Conservation (phyloP, 2,329 filamentous ascomycete species). For the Colletotrichum truncatum region DNA sequence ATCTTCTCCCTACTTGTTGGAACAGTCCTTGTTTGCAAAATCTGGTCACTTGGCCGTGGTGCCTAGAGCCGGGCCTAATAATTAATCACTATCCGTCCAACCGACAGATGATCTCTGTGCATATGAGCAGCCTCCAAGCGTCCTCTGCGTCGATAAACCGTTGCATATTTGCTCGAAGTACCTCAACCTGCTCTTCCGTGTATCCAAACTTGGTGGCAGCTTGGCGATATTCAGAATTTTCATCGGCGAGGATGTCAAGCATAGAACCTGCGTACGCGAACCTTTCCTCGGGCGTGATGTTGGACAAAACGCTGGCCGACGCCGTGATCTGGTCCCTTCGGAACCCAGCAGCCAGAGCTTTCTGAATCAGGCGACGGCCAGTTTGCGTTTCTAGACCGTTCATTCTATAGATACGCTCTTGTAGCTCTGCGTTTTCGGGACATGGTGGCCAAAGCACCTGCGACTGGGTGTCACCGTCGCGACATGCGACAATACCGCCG, state of each 20-base stretch:
- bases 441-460: slow-evolving; percentile 27
- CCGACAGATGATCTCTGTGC: slow-evolving; percentile 21
- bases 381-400: slow-evolving; percentile 24
- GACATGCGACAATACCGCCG: slow-evolving; percentile 20
- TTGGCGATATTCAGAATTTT: slow-evolving; percentile 9
- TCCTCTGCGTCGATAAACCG: slow-evolving; percentile 6
- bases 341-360: slow-evolving; percentile 11
- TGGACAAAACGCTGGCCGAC: slow-evolving; percentile 15
- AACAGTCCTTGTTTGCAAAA: neutral
- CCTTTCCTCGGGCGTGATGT: slow-evolving; percentile 15
- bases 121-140: slow-evolving; percentile 10
- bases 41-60: neutral
- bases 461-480: slow-evolving; percentile 23
- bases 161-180: slow-evolving; percentile 8
- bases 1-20: neutral
- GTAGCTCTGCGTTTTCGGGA: slow-evolving; percentile 23
- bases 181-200: slow-evolving; percentile 1
- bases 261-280: slow-evolving; percentile 10
- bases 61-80: no score
- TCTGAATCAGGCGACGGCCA: slow-evolving; percentile 1
- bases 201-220: slow-evolving; percentile 19
- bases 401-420: slow-evolving; percentile 25
- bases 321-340: slow-evolving; percentile 6
- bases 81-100: neutral
- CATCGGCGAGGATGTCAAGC: slow-evolving; percentile 15